Conservation (phyloP, 257 asterid species). For the Cordia subcordata region DNA sequence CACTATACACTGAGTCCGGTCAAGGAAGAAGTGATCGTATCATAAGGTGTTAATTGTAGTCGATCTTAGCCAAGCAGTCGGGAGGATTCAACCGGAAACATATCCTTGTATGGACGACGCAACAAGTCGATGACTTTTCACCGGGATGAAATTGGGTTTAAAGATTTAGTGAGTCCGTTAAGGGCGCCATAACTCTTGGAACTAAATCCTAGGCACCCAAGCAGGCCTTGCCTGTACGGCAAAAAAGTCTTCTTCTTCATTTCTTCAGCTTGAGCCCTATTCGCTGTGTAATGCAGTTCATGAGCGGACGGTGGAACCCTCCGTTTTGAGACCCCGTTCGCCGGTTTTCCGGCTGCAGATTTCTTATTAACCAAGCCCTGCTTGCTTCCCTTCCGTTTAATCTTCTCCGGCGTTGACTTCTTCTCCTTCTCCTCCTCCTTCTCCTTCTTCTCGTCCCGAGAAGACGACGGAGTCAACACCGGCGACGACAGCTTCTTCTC, state of each 20-base stretch:
- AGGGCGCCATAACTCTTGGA: conserved; percentile 90
- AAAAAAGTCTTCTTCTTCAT: conserved; percentile 92
- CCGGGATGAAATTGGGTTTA: conserved; percentile 87
- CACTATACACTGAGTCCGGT: not conserved
- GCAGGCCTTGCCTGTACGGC: conserved; percentile 82
- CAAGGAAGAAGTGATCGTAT: too few relatives aligned
- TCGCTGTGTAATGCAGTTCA: conserved; percentile 80
- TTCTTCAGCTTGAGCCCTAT: conserved; percentile 96
- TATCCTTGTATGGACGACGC: too few relatives aligned
- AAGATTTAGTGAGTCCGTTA: conserved; percentile 70
- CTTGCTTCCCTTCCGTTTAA: conserved; percentile 12
- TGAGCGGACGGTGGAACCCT: conserved; percentile 65
- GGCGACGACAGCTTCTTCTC: conserved; percentile 43
- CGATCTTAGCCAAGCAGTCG: too few relatives aligned
- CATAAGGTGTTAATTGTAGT: too few relatives aligned
- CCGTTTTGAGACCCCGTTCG: conserved; percentile 36
- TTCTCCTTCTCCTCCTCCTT: conserved; percentile 18
- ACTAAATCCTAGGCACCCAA: conserved; percentile 89
- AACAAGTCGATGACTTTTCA: conserved; percentile 25
- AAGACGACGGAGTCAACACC: conserved; percentile 38
- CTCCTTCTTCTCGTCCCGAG: conserved; percentile 37
- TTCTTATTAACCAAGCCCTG: conserved; percentile 17
- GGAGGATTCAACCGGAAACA: too few relatives aligned
- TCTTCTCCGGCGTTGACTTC: conserved; percentile 6
- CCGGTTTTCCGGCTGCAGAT: conserved; percentile 15